phyloP scores from a whole-genome alignment of 768 basidiomycete species.

The Mycena crocata region DNA sequence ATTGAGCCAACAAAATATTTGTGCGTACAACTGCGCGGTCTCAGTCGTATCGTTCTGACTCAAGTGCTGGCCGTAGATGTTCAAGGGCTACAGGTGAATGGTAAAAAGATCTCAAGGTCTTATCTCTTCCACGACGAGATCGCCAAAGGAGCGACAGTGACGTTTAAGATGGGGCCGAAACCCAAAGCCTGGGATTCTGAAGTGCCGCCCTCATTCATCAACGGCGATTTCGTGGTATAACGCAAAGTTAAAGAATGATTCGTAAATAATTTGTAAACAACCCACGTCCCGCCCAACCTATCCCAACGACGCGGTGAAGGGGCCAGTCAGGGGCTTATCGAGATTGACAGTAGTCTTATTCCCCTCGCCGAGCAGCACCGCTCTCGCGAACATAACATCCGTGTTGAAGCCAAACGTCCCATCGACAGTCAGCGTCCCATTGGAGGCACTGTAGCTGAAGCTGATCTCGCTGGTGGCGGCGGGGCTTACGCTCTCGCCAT shows the following conservation, averaged over 20 bases:
- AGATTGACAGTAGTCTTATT: too few relatives aligned
- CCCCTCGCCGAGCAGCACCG: too few relatives aligned
- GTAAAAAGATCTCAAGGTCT: neutral
- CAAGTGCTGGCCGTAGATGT: neutral
- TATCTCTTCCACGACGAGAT: slow-evolving; percentile 5
- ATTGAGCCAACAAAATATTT: slow-evolving; percentile 8
- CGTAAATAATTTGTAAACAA: neutral
- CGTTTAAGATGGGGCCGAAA: neutral
- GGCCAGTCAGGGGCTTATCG: too few relatives aligned
- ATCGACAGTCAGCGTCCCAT: too few relatives aligned
- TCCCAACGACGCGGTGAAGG: too few relatives aligned
- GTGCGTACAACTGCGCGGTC: neutral
- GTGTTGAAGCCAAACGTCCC: too few relatives aligned
- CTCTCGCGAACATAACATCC: too few relatives aligned
- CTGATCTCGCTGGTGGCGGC: too few relatives aligned
- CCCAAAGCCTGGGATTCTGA: slow-evolving; percentile 4
- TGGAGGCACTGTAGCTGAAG: too few relatives aligned
- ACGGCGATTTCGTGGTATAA: neutral
- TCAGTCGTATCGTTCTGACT: neutral
- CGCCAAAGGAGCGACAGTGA: neutral
- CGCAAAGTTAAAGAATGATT: neutral
- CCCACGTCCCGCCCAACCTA: too few relatives aligned
- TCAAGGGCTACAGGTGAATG: neutral
- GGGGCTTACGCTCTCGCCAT: too few relatives aligned
- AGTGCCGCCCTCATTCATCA: slow-evolving; percentile 4